Percentiles rank a stretch among this genome's conserved stretches.
Evolutionary conservation across 1,139 yeast genomes (phyloP).

Genomic region (Yamadazyma jaroonii): DNA sequence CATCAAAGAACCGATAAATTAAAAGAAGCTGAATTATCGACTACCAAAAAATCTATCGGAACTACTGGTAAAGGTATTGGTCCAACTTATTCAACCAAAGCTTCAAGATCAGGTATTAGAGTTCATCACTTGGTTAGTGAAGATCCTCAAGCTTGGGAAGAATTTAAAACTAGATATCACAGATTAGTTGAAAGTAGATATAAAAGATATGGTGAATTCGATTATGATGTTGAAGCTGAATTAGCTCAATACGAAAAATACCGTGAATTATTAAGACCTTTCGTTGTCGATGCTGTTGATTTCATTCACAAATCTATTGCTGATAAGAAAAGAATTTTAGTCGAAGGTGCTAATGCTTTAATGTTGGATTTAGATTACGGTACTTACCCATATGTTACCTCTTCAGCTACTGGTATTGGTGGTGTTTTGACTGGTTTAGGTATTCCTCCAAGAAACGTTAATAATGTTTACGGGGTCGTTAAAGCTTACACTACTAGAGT

Average conservation of each 20-base stretch:
- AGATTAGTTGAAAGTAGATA: constrained; percentile 77
- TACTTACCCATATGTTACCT: constrained; percentile 96
- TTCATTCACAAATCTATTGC: constrained; percentile 85
- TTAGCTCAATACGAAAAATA: constrained; percentile 71
- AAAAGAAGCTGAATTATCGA: constrained; percentile 87
- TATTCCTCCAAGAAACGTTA: constrained; percentile 80
- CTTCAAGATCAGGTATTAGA: constrained; percentile 94
- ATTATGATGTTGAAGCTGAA: constrained; percentile 80
- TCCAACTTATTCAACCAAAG: constrained; percentile 96
- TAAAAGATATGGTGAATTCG: constrained; percentile 91
- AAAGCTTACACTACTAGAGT: constrained; percentile 99
- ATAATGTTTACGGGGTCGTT: constrained; percentile 88
- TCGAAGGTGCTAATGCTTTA: constrained; percentile 98
- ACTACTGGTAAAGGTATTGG: constrained; percentile 99
- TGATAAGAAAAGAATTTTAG: constrained; percentile 77
- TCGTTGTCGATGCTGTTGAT: constrained; percentile 88
- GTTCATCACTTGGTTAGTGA: constrained; percentile 93
- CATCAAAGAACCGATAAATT: constrained; percentile 96
- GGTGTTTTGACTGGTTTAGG: constrained; percentile 98
- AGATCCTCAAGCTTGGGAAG: constrained; percentile 91
- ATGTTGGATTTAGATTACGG: constrained; percentile 98
- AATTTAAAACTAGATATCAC: constrained; percentile 74
- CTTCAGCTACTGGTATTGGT: constrained; percentile 94
- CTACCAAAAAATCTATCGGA: constrained; percentile 88
- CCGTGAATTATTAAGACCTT: constrained; percentile 76